These are phyloP conservation scores for Lepidium aucheri DNA, from an alignment of 345 rosid species.

Conservation along the genomic window DNA sequence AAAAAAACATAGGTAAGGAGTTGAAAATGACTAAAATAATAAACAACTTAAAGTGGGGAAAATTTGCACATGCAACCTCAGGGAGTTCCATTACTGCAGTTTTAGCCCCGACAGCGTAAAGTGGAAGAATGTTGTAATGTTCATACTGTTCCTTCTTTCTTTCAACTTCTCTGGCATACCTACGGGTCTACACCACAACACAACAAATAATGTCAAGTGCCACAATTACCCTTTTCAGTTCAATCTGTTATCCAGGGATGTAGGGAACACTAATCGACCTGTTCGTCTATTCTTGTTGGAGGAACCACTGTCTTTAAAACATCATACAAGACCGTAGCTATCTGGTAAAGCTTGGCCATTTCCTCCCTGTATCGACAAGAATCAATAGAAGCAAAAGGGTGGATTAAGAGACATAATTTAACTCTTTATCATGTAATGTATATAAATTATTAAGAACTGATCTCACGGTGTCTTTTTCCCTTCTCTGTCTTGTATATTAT, in stretches of 20 bases:
- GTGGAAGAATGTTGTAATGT: conserved; percentile 82
- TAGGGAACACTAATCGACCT: conserved; percentile 37
- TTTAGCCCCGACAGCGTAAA: conserved; percentile 54
- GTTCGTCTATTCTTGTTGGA: conserved; percentile 34
- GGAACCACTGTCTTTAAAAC: conserved; percentile 61
- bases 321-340: conserved; percentile 84
- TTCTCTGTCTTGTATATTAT: conserved; percentile 50
- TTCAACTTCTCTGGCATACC: conserved; percentile 60
- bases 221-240: conserved; percentile 10
- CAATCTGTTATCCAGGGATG: background rate
- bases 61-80: conserved; percentile 45
- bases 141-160: conserved; percentile 45
- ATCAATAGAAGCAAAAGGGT: background rate
- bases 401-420: background rate
- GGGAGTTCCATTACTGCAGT: conserved; percentile 79
- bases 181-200: conserved; percentile 38
- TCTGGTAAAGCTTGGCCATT: conserved; percentile 78
- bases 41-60: background rate
- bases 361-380: conserved; percentile 61
- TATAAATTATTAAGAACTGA: background rate
- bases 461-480: conserved; percentile 70
- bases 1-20: conserved; percentile 5
- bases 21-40: conserved; percentile 1
- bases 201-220: conserved; percentile 12
- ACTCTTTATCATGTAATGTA: background rate